phyloP scores from a whole-genome alignment of 306 rosid genomes.

The Sphenostylis stenocarpa region DNA sequence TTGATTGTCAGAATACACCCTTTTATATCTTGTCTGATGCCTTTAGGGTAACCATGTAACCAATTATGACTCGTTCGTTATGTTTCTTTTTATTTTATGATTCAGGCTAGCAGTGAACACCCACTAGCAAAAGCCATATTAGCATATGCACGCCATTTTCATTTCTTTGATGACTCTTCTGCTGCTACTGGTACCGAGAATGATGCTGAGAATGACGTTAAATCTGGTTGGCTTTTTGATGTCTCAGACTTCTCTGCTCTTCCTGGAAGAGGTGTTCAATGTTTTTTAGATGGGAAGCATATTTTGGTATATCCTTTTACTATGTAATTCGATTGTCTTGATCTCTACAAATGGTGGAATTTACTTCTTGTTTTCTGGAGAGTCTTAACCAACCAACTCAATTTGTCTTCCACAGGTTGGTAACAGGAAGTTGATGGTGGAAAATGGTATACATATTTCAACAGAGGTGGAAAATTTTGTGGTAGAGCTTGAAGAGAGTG shows the following conservation, averaged over 20 bases:
- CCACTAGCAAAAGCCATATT: slow-evolving; percentile 90
- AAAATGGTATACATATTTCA: slow-evolving; percentile 69
- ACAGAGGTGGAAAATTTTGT: slow-evolving; percentile 70
- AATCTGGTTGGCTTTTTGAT: slow-evolving; percentile 81
- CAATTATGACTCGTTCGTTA: not conserved
- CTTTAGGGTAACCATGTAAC: not conserved
- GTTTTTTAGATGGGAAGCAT: slow-evolving; percentile 65
- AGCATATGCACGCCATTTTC: slow-evolving; percentile 86
- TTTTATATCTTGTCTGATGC: not conserved
- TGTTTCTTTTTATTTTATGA: slow-evolving; percentile 27
- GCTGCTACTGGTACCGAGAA: slow-evolving; percentile 43
- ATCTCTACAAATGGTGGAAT: not conserved
- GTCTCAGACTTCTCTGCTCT: slow-evolving; percentile 76
- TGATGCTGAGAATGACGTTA: slow-evolving; percentile 38
- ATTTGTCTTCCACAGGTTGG: slow-evolving; percentile 69
- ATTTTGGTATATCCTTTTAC: slow-evolving; percentile 54
- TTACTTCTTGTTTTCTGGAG: slow-evolving; percentile 15
- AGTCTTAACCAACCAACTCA: slow-evolving; percentile 34
- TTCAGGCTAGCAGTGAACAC: slow-evolving; percentile 97
- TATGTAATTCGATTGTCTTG: slow-evolving; percentile 16
- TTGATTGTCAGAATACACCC: not conserved
- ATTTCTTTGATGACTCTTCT: slow-evolving; percentile 79
- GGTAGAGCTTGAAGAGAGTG: slow-evolving; percentile 86
- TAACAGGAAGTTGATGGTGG: slow-evolving; percentile 82
- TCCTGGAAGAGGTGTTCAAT: slow-evolving; percentile 87